Conservation (phyloP, 495 filamentous ascomycete species). For the Cladorrhinum samala region DNA sequence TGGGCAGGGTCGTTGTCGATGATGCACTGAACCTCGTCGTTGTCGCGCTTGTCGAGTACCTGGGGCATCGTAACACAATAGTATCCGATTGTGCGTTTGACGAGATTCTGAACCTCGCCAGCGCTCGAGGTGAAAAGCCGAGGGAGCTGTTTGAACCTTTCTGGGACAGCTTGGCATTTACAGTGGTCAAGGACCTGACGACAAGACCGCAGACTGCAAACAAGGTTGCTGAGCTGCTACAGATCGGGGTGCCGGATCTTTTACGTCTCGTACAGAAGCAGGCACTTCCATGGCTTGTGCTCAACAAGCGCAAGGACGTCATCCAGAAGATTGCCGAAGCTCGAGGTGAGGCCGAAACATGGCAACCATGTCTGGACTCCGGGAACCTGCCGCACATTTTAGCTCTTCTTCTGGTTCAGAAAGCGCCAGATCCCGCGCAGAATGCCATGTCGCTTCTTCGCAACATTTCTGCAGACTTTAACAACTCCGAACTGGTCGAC, state of each 20-base stretch:
- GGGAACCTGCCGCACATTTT: conserved; percentile 74
- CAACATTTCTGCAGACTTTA: conserved; percentile 62
- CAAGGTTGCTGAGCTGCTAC: conserved; percentile 70
- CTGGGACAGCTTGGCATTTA: conserved; percentile 75
- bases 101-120: conserved; percentile 60
- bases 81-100: conserved; percentile 74
- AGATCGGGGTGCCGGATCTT: conserved; percentile 64
- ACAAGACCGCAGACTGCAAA: conserved; percentile 75
- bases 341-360: conserved; percentile 46
- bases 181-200: conserved; percentile 72
- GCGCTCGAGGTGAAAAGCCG: conserved; percentile 51
- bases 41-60: conserved; percentile 73
- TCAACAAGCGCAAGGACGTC: conserved; percentile 68
- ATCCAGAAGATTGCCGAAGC: conserved; percentile 74
- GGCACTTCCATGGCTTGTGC: conserved; percentile 78
- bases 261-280: conserved; percentile 71
- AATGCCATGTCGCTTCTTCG: conserved; percentile 62
- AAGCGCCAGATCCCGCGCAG: conserved; percentile 56
- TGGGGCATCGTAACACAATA: conserved; percentile 75
- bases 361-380: conserved; percentile 42
- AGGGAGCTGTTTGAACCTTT: conserved; percentile 72
- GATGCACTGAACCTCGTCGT: conserved; percentile 82
- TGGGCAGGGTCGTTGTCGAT: conserved; percentile 57
- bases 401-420: conserved; percentile 70
- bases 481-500: conserved; percentile 55